A percentile compares a stretch with the other conserved stretches of the same genome.
These are phyloP conservation scores for Angophora floribunda DNA, from an alignment of 345 rosid species.

Conservation along the genomic window DNA sequence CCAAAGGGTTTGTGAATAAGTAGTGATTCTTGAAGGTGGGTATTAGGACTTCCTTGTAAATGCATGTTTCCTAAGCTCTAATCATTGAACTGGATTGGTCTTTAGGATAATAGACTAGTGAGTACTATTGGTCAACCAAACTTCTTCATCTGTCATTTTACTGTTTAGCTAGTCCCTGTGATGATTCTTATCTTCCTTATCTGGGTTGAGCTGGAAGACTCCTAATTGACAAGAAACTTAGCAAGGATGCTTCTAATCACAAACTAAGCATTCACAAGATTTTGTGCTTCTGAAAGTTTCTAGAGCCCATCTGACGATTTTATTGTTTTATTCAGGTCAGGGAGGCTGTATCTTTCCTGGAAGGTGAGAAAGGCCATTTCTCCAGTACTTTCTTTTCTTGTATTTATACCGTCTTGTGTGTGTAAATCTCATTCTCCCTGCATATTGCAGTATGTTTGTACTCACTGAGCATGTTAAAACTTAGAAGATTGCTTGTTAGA, in stretches of 20 bases:
- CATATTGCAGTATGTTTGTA: not conserved
- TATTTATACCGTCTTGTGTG: not conserved
- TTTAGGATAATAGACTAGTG: not conserved
- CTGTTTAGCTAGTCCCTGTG: not conserved
- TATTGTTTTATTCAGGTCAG: conserved; percentile 36
- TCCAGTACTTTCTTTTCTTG: not conserved
- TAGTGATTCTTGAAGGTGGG: not conserved
- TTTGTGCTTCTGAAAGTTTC: not conserved
- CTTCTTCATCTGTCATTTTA: not conserved
- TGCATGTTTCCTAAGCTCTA: not conserved
- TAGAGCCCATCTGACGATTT: not conserved
- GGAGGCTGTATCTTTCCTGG: conserved; percentile 84
- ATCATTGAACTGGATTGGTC: not conserved
- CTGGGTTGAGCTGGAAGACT: not conserved
- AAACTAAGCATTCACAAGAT: not conserved
- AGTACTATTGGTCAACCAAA: not conserved
- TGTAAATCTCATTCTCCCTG: not conserved
- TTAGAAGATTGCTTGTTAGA: not conserved
- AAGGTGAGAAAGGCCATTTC: conserved; percentile 33
- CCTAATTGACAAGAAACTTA: not conserved
- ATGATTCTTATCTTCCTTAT: not conserved
- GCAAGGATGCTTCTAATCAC: not conserved
- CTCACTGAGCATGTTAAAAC: not conserved
- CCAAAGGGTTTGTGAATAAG: not conserved
- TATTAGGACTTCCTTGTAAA: not conserved